Conservation (phyloP, 345 rosid genomes). For the Brassica cretica region DNA sequence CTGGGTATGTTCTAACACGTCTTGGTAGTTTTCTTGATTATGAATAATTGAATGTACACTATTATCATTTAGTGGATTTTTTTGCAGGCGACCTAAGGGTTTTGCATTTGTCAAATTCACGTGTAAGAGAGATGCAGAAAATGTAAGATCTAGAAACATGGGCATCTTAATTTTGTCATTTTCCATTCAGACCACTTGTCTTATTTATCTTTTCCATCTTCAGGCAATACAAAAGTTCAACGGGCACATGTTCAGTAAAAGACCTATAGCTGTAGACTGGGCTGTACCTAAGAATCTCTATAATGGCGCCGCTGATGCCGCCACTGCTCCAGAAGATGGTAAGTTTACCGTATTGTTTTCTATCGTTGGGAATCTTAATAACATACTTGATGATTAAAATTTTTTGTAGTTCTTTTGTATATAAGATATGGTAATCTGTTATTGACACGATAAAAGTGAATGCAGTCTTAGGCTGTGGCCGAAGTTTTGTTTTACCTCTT, state of each 20-base stretch:
- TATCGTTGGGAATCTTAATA: background rate
- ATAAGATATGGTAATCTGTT: background rate
- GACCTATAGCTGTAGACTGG: constrained; percentile 97
- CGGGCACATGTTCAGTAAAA: constrained; percentile 63
- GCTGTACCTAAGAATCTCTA: constrained; percentile 90
- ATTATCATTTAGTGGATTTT: constrained; percentile 18
- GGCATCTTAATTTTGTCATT: constrained; percentile 14
- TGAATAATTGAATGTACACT: background rate
- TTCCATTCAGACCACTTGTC: constrained; percentile 18
- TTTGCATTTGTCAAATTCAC: constrained; percentile 97
- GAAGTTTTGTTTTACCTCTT: constrained; percentile 10
- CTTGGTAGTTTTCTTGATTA: constrained; percentile 14
- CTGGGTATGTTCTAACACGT: constrained; percentile 56
- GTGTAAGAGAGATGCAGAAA: constrained; percentile 85
- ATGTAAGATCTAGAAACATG: constrained; percentile 45
- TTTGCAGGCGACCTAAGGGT: constrained; percentile 80
- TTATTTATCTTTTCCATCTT: constrained; percentile 25
- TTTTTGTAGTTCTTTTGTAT: background rate
- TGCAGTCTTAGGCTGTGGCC: background rate
- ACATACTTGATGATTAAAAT: background rate
- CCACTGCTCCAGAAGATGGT: constrained; percentile 62
- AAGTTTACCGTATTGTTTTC: constrained; percentile 19
- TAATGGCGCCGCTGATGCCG: constrained; percentile 47
- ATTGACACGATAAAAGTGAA: background rate
- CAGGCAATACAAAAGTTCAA: constrained; percentile 94